These are phyloP conservation scores for Escovopsis weberi DNA, from an alignment of 2,329 filamentous ascomycete species.

Conservation along the genomic window DNA sequence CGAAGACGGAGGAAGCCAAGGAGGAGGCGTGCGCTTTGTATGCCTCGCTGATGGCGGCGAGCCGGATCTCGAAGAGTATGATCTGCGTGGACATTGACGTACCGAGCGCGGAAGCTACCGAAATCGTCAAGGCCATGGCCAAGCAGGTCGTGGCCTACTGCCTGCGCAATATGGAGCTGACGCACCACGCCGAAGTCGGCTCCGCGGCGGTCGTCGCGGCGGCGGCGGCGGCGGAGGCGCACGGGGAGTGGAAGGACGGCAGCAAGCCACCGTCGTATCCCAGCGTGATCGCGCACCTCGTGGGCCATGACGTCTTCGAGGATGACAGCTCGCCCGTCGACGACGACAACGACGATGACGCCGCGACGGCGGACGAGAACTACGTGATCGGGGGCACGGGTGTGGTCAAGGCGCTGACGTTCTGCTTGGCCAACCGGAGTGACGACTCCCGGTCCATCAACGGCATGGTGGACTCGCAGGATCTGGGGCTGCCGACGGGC, in stretches of 20 bases:
- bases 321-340: conserved; percentile 42
- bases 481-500: conserved; percentile 23
- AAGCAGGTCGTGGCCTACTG: conserved; percentile 94
- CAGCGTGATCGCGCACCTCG: conserved; percentile 73
- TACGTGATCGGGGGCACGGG: conserved; percentile 94
- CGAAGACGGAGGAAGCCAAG: conserved; percentile 63
- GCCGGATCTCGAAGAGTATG: conserved; percentile 67
- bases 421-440: conserved; percentile 68
- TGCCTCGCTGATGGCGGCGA: conserved; percentile 77
- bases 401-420: conserved; percentile 84
- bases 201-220: conserved; percentile 29
- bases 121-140: conserved; percentile 80
- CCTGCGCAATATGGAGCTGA: conserved; percentile 74
- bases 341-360: conserved; percentile 46
- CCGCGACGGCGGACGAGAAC: conserved; percentile 71
- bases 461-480: conserved; percentile 10
- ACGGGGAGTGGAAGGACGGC: conserved; percentile 6
- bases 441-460: conserved; percentile 45
- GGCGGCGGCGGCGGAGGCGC: conserved; percentile 18
- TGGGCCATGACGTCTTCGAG: conserved; percentile 49
- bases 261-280: conserved; percentile 37
- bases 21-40: conserved; percentile 92
- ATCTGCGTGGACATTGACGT: conserved; percentile 88
- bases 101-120: conserved; percentile 65
- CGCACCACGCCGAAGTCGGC: conserved; percentile 50